Evolutionary conservation across 2,329 filamentous ascomycete species (phyloP).

Genomic region (Verticillium alfalfae): DNA sequence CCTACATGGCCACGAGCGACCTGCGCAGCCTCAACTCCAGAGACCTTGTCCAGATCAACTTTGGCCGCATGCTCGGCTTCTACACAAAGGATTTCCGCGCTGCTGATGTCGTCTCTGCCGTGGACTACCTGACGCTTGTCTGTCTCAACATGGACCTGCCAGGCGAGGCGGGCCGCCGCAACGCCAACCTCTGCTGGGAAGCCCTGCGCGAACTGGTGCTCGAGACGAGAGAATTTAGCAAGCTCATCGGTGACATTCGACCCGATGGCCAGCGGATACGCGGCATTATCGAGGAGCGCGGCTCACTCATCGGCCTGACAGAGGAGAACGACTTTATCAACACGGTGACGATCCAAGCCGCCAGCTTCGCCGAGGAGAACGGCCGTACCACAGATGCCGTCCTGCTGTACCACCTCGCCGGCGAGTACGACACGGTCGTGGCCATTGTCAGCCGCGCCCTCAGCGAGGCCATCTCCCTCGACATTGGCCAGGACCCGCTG

Average conservation of each 20-base stretch:
- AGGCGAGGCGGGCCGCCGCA: slow-evolving; percentile 68
- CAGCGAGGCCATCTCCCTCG: slow-evolving; percentile 81
- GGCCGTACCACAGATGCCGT: slow-evolving; percentile 91
- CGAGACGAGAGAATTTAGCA: slow-evolving; percentile 95
- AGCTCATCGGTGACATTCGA: slow-evolving; percentile 85
- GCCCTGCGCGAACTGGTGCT: slow-evolving; percentile 89
- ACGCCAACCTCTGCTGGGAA: slow-evolving; percentile 81
- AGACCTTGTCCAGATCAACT: slow-evolving; percentile 79
- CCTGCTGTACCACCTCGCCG: slow-evolving; percentile 86
- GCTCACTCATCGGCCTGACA: slow-evolving; percentile 71
- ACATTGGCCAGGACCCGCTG: slow-evolving; percentile 76
- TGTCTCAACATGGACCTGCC: slow-evolving; percentile 83
- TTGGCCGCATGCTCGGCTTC: slow-evolving; percentile 86
- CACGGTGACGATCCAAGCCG: slow-evolving; percentile 89
- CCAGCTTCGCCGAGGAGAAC: slow-evolving; percentile 88
- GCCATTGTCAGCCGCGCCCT: slow-evolving; percentile 83
- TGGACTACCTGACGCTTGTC: slow-evolving; percentile 88
- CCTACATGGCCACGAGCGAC: slow-evolving; percentile 67
- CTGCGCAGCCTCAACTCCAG: slow-evolving; percentile 61
- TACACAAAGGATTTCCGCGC: slow-evolving; percentile 96
- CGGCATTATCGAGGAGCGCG: slow-evolving; percentile 82
- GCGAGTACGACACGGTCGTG: slow-evolving; percentile 93
- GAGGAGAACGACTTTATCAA: slow-evolving; percentile 81
- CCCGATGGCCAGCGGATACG: slow-evolving; percentile 79
- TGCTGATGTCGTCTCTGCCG: slow-evolving; percentile 80